Base-by-base conservation (phyloP, 148 eudicot genomes). In the Camellia granthamiana region DNA sequence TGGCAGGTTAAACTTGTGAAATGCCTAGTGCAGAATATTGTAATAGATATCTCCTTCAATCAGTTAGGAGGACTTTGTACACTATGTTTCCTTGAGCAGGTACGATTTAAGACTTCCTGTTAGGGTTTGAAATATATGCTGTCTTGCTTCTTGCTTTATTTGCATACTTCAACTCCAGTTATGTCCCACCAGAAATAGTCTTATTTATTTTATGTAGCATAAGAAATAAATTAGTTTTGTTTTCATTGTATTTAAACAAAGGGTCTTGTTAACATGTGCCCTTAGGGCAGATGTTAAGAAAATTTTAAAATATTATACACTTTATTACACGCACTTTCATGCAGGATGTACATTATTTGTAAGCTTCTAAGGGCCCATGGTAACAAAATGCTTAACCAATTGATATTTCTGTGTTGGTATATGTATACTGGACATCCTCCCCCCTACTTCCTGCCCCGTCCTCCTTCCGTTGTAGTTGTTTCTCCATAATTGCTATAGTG, bases 1-100 rank as follows among this genome's bases (percentile, higher is more conserved):
- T 85, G 76, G 78, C 91, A 90, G 93, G 93, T 90, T 60, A 90
- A 90, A 80, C 89, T 90, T 80, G 91, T 90, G 77, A 90, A 90
- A 87, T 89, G 93, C 84, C 76, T 89, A 12, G 88, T 90, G 38
- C 81, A 77, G 21, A 81, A 86, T 81, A 85, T 86, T 69, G 84
- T 86, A 11, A 75, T 90, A 72, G 93, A 90, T 54, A 79, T 90
- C 73, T 89, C 93, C 49, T 89, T 88, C 79, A 90, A 90, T 82
- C 93, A 90, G 77, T 64, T 89, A 52, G 91, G 93, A 75, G 93
- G 93, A 79, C 87, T 90, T 62, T 79, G 90, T 71, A 87, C 93
- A 21, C 87, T 90, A 12, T 86, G 91, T 81, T 90, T 90, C 75
- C 90, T 90, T 72, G 87, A 79, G 70, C 80, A 78, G 87, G 87